Base-by-base conservation (phyloP, 148 eudicot species). In the Camellia japonica region DNA sequence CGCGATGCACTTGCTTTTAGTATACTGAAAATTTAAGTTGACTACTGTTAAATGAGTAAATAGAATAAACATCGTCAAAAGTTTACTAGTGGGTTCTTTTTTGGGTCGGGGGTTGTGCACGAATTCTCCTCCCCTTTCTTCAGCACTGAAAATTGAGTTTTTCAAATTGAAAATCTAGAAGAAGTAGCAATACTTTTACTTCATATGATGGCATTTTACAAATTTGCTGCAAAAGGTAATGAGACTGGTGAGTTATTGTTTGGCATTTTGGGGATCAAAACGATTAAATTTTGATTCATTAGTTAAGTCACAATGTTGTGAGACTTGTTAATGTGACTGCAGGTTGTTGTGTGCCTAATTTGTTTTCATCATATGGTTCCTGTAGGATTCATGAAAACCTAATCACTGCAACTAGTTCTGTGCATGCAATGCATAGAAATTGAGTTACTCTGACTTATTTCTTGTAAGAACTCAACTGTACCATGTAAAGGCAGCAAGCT, bases 341-440 rank as follows among this genome's bases (percentile, higher is more conserved):
- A 47, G 15, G 42, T 44, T 69, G 23, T 18, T 69, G 52, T 66
- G 19, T 43, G 42, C 46, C 13, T 51, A 12, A 46, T 81, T 47
- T 62, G 20, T 12, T 66, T 51, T 38, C 70, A 60, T 62, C 14
- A 49, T 20, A 54, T 68, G 71, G 61, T 76, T 75, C 68, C 78
- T 82, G 84, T 80, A 82, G 84, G 71, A 38, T 19, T 46, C 67
- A 62, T 23, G 38, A 71, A 64, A 19, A 38, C 4, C 16, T 56
- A 77, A 41, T n/a, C 18, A 38, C 74, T 30, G 7, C 72, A 38
- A 19, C 7, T 49, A 30, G 10, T 76, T 76, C 3, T 68, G 54
- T 78, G 74, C 19, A 76, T 46, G 15, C 56, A 47, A 75, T 46
- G 16, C 16, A n/a, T 42, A n/a, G 49, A 76, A 75, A 8, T 19